Percentiles rank a stretch among this genome's conserved stretches.
Evolutionary conservation across 2,329 filamentous ascomycete species (phyloP).

Genomic region (Diaporthe citri): DNA sequence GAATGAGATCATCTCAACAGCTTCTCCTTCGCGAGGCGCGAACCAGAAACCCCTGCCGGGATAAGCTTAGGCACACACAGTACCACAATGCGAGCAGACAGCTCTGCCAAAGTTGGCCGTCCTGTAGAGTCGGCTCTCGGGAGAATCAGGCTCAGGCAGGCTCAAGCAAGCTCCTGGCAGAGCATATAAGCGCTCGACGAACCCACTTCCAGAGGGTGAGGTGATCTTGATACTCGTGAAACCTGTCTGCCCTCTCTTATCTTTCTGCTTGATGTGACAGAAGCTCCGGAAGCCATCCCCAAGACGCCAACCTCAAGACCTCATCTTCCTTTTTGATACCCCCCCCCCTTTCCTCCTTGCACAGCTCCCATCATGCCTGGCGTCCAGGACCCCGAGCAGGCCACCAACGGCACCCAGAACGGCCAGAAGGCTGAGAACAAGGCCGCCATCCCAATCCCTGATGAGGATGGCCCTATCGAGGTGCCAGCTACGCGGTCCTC

Average conservation of each 20-base stretch:
- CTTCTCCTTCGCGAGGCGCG: constrained; percentile 14
- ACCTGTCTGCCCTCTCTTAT: constrained; percentile 8
- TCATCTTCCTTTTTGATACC: constrained; percentile 28
- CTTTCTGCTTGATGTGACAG: constrained; percentile 25
- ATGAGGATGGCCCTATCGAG: constrained; percentile 70
- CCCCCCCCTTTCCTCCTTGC: not conserved
- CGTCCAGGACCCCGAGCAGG: constrained; percentile 21
- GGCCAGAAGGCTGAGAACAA: constrained; percentile 45
- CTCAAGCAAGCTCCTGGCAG: constrained; percentile 8
- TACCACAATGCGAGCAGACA: constrained; percentile 25
- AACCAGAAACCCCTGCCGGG: constrained; percentile 12
- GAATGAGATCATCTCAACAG: constrained; percentile 35
- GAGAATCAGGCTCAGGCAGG: not conserved
- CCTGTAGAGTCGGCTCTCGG: not conserved
- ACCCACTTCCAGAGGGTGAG: constrained; percentile 23
- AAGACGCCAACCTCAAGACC: constrained; percentile 10
- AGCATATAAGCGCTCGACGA: constrained; percentile 38
- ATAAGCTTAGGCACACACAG: constrained; percentile 10
- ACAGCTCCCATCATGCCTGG: constrained; percentile 35
- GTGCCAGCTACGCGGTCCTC: constrained; percentile 77
- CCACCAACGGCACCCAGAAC: constrained; percentile 30
- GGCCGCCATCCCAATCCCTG: constrained; percentile 55
- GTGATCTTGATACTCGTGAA: constrained; percentile 4
- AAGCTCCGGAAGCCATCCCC: constrained; percentile 32
- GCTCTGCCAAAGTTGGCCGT: constrained; percentile 24